Base-by-base conservation (phyloP, 768 basidiomycete genomes). In the Mycena metata region DNA sequence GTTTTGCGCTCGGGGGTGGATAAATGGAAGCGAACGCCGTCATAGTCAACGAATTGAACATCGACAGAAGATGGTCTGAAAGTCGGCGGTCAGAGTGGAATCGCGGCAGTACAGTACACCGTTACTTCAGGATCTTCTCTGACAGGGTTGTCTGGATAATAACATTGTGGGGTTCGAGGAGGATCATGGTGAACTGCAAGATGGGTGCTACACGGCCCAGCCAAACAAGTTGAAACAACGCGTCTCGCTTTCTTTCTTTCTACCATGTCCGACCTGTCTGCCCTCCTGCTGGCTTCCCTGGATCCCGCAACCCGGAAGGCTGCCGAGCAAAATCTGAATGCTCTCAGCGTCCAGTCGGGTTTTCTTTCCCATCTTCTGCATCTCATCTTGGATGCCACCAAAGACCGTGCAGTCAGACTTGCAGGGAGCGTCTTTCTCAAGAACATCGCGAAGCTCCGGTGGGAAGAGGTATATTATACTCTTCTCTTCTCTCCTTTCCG, bases 11-110 rank as follows among this genome's bases (percentile, higher is more conserved):
- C 89, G 4, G 93, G 93, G 0, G 96, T 96, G 16, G 94, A 94
- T 52, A 99, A 81, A 79, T 93, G 96, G 82, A 98, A 99, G 49
- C 96, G 89, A 60, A 98, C 96, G 55, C 95, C 93, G 78, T 99
- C 98, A 73, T 96, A 99, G 82, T 99, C 98, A 60, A 99, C 98
- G 74, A 99, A 99, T 64, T 94, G 89, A 63, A 99, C 92, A 83
- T 99, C 98, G 67, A 98, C 85, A 35, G 93, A 90, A 8, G 93
- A 89, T 16, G 97, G 96, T 79, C 96, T 99, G 77, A 35, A 52
- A 33, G 60, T 24, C 26, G 30, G 68, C 62, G 35, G 67, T 75
- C 51, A 76, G 71, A 54, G 49, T 17, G 46, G 17, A 52, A 62
- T 35, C 57, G 30, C 21, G 5, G 16, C 23, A 50, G 21, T n/a